phyloP scores from a whole-genome alignment of 106 monocot genomes.

The Dendrobium nobile region DNA sequence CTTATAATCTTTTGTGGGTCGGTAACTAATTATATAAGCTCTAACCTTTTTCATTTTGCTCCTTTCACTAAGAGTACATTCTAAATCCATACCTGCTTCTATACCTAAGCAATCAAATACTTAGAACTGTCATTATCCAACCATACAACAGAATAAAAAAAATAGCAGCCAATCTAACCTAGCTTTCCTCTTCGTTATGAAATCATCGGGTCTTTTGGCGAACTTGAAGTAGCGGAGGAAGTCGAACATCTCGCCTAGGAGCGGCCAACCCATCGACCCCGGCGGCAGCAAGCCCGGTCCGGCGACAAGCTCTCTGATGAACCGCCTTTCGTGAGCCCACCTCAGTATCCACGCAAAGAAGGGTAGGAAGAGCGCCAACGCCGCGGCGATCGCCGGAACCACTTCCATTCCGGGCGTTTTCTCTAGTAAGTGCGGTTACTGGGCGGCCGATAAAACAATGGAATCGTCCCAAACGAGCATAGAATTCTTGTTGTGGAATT shows the following conservation, averaged over 20 bases:
- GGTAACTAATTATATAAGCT: too few species aligned
- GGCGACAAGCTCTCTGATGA: neutral
- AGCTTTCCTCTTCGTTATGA: constrained; percentile 20
- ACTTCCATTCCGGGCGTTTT: neutral
- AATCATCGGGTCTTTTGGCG: constrained; percentile 21
- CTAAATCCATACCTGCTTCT: neutral
- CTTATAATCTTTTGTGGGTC: too few species aligned
- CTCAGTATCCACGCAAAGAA: constrained; percentile 3
- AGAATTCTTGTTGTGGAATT: too few species aligned
- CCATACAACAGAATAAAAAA: neutral
- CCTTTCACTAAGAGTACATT: too few species aligned
- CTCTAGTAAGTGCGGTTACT: neutral
- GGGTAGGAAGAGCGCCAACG: neutral
- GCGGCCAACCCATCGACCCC: constrained; percentile 30
- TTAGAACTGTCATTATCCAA: neutral
- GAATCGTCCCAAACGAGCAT: too few species aligned
- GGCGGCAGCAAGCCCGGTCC: constrained; percentile 17
- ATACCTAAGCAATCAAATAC: neutral
- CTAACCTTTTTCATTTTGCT: too few species aligned
- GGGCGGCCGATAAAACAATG: too few species aligned
- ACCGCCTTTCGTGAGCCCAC: constrained; percentile 15
- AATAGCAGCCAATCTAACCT: constrained; percentile 9
- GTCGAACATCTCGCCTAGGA: constrained; percentile 30
- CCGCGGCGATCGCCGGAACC: neutral
- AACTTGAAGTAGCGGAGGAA: constrained; percentile 31